A percentile compares a stretch with the other conserved stretches of the same genome.
Conservation (phyloP, 495 filamentous ascomycete species). For the Oleoguttula mirabilis region DNA sequence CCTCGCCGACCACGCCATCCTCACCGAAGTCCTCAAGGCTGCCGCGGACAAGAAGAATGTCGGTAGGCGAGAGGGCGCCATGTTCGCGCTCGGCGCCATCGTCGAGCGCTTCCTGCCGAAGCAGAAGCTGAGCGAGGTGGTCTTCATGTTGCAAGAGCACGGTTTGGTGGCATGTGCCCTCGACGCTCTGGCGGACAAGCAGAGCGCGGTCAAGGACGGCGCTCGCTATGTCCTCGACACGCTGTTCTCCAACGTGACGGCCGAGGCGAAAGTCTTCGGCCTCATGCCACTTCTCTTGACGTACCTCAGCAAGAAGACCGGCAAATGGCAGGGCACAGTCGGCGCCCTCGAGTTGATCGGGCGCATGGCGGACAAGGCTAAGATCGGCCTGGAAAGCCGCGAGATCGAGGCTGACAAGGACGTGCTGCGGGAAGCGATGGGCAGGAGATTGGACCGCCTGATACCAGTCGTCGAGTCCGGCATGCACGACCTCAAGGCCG, state of each 20-base stretch:
- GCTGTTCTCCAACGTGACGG: conserved; percentile 61
- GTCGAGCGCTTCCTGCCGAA: conserved; percentile 77
- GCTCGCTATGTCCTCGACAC: conserved; percentile 92
- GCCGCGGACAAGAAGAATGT: conserved; percentile 91
- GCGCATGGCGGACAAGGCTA: conserved; percentile 84
- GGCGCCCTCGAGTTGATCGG: conserved; percentile 72
- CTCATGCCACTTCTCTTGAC: conserved; percentile 59
- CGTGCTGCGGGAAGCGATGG: conserved; percentile 80
- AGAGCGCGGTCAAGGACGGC: conserved; percentile 71
- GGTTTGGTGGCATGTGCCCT: conserved; percentile 60
- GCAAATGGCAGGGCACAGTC: conserved; percentile 92
- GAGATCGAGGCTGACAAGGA: conserved; percentile 80
- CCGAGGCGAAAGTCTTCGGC: conserved; percentile 69
- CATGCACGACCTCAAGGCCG: conserved; percentile 91
- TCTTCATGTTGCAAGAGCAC: conserved; percentile 69
- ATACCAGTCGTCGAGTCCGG: conserved; percentile 87
- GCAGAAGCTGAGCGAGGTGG: conserved; percentile 65
- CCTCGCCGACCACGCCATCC: conserved; percentile 59
- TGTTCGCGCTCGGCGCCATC: conserved; percentile 86
- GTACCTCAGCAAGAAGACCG: conserved; percentile 67
- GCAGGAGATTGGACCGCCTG: conserved; percentile 73
- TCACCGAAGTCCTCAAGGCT: conserved; percentile 65
- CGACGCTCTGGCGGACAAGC: conserved; percentile 85
- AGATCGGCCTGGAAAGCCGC: conserved; percentile 63
- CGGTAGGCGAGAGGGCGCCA: conserved; percentile 73